phyloP scores from a whole-genome alignment of 1,284 basidiomycete species.

The Afroboletus lepidellus region DNA sequence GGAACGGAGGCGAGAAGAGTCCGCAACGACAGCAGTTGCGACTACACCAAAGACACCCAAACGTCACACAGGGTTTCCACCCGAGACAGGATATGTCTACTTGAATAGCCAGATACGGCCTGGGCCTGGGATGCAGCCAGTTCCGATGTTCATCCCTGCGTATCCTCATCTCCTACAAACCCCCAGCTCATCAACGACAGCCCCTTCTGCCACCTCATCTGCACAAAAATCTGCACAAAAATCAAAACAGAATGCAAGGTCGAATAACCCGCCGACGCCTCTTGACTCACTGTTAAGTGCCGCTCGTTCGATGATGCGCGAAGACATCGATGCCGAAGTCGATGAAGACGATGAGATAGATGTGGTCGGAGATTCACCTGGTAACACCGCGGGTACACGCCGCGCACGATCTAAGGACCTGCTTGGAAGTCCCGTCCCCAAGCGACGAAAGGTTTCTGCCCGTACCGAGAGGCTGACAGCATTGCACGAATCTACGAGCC shows the following conservation, averaged over 20 bases:
- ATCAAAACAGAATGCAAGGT: slow-evolving; percentile 13
- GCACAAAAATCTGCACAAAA: slow-evolving; percentile 21
- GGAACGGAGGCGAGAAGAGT: slow-evolving; percentile 29
- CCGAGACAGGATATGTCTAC: slow-evolving; percentile 29
- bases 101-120: slow-evolving; percentile 27
- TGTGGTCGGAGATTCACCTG: slow-evolving; percentile 18
- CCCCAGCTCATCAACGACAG: slow-evolving; percentile 33
- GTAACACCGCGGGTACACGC: slow-evolving; percentile 10
- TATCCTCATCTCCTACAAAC: slow-evolving; percentile 31
- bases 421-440: slow-evolving; percentile 37
- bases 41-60: slow-evolving; percentile 34
- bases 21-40: slow-evolving; percentile 24
- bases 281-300: slow-evolving; percentile 59
- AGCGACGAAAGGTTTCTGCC: slow-evolving; percentile 26
- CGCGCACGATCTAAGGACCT: slow-evolving; percentile 22
- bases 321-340: slow-evolving; percentile 26
- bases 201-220: slow-evolving; percentile 27
- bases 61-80: slow-evolving; percentile 22
- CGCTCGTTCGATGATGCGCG: slow-evolving; percentile 56
- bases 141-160: slow-evolving; percentile 32
- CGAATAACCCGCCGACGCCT: slow-evolving; percentile 36
- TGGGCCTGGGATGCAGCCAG: slow-evolving; percentile 23
- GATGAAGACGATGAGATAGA: slow-evolving; percentile 26
- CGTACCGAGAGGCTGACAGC: slow-evolving; percentile 13
- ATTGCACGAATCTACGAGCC: slow-evolving; percentile 3